A percentile compares a stretch with the other conserved stretches of the same genome.
Evolutionary conservation across 169 alveolate genomes (phyloP).

Genomic region (Plasmodium vinckei): DNA sequence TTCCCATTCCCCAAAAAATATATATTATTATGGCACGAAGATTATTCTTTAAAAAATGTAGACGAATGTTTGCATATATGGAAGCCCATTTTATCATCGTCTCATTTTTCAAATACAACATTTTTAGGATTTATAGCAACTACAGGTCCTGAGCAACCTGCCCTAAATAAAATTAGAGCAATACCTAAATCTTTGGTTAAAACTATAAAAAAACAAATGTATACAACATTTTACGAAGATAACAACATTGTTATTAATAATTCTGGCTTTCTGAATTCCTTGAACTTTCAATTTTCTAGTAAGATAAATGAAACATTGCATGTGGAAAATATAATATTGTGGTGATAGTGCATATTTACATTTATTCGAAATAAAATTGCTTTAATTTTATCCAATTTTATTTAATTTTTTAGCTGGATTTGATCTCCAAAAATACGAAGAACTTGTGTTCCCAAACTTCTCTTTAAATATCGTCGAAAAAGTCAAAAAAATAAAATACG

Average conservation of each 20-base stretch:
- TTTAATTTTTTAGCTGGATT: constrained; percentile 20
- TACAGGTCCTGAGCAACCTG: constrained; percentile 66
- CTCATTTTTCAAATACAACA: constrained; percentile 16
- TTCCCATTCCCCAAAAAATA: constrained; percentile 75
- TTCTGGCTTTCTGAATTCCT: constrained; percentile 37
- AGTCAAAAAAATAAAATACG: constrained; percentile 69
- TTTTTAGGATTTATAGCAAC: constrained; percentile 60
- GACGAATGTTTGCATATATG: constrained; percentile 76
- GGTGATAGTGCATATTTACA: neutral
- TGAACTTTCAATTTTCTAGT: constrained; percentile 59
- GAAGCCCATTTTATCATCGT: constrained; percentile 67
- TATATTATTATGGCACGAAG: constrained; percentile 76
- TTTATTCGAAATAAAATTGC: neutral
- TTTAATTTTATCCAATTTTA: neutral
- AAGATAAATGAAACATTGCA: neutral
- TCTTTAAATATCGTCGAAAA: constrained; percentile 32
- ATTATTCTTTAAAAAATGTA: constrained; percentile 65
- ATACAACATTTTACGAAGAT: constrained; percentile 50
- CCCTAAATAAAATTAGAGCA: constrained; percentile 74
- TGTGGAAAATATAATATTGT: too few species aligned
- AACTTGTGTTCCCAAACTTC: constrained; percentile 44
- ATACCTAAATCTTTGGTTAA: constrained; percentile 56
- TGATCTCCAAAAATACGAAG: constrained; percentile 44
- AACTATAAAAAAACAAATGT: constrained; percentile 22
- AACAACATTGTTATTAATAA: constrained; percentile 60